These are phyloP conservation scores for Eremochloa ophiuroides DNA, from an alignment of 176 grass and related monocot species.

Conservation along the genomic window DNA sequence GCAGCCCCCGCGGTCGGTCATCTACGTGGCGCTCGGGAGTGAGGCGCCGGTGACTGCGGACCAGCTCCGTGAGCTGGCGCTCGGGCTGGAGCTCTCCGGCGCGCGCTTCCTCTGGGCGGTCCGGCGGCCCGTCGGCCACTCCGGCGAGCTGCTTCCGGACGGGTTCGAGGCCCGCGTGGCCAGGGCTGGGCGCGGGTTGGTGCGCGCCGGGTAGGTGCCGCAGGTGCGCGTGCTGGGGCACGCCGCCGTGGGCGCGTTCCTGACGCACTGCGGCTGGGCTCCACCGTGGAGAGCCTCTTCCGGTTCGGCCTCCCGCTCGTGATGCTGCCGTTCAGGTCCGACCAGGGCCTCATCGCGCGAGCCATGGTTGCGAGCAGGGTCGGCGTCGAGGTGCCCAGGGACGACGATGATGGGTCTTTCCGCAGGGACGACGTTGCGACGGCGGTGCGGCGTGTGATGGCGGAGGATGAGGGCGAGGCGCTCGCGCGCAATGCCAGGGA, in stretches of 20 bases:
- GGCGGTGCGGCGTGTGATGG: slow-evolving; percentile 31
- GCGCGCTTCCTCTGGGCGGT: background rate
- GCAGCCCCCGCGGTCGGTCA: background rate
- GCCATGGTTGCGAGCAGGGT: background rate
- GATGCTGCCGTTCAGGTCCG: slow-evolving; percentile 23
- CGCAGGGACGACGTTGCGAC: background rate
- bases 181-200: background rate
- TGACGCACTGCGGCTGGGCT: slow-evolving; percentile 48
- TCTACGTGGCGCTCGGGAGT: slow-evolving; percentile 9
- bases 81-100: background rate
- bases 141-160: background rate
- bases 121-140: background rate
- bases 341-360: slow-evolving; percentile 30
- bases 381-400: slow-evolving; percentile 21
- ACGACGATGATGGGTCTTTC: slow-evolving; percentile 24
- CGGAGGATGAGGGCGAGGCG: slow-evolving; percentile 18
- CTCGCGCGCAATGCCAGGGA: slow-evolving; percentile 22
- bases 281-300: slow-evolving; percentile 27
- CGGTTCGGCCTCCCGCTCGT: slow-evolving; percentile 36
- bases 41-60: background rate
- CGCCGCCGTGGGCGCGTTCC: slow-evolving; percentile 31
- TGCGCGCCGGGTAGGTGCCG: slow-evolving; percentile 30
- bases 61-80: background rate
- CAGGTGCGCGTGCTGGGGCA: slow-evolving; percentile 38
- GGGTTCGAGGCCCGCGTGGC: slow-evolving; percentile 19